Conservation (phyloP, 352 stramenopile species). For the Phytophthora sp. region DNA sequence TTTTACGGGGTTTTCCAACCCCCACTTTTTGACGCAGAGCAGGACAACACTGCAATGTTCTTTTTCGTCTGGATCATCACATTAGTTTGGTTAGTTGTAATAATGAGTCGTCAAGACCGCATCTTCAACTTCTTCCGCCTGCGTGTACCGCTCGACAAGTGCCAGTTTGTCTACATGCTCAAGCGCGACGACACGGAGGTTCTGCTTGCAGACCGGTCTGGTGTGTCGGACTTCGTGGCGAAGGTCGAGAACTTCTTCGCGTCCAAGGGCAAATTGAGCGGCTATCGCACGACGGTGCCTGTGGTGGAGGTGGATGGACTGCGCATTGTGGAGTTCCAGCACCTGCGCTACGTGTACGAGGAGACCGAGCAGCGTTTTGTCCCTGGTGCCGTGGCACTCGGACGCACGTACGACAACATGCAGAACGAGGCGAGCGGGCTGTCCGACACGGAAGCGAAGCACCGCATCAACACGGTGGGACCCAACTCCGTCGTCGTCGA, state of each 20-base stretch:
- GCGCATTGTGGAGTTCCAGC: conserved; percentile 40
- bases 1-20: conserved; percentile 49
- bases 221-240: conserved; percentile 25
- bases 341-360: conserved; percentile 42
- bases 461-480: conserved; percentile 18
- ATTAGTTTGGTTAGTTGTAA: conserved; percentile 26
- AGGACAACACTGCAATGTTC: conserved; percentile 32
- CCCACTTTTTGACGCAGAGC: conserved; percentile 21
- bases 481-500: conserved; percentile 30
- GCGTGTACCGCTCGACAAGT: conserved; percentile 16
- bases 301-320: conserved; percentile 19
- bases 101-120: conserved; percentile 18
- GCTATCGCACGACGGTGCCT: conserved; percentile 16
- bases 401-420: conserved; percentile 24
- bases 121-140: conserved; percentile 43
- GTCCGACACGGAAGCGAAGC: conserved; percentile 8
- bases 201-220: conserved; percentile 29
- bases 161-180: conserved; percentile 33
- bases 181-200: conserved; percentile 35
- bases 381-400: conserved; percentile 26
- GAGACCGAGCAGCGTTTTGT: conserved; percentile 27
- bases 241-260: conserved; percentile 31
- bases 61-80: conserved; percentile 33
- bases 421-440: conserved; percentile 3
- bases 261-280: conserved; percentile 22